Evolutionary conservation across 2,329 filamentous ascomycete genomes (phyloP), one percentile per base, ranked within the genome.

Genomic region (Nannizziopsis barbatae): DNA sequence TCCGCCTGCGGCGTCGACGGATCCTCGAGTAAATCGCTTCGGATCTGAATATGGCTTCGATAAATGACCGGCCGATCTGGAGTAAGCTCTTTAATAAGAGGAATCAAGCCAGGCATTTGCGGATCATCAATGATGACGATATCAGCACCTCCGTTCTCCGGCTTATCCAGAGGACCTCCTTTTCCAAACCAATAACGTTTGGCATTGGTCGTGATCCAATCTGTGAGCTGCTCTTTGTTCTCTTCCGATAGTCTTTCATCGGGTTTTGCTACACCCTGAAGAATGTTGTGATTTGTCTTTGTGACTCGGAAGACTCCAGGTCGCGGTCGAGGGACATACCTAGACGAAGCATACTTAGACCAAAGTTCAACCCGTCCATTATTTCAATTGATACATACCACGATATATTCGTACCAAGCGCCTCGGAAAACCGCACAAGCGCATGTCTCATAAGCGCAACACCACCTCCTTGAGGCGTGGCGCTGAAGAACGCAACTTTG

Each of bases 211-310:
- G 72, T 68, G 49, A 85, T 81, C 86, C 86, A 92, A 41, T 80
- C 75, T 8, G 75, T 75, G 45, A 90, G 77, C n/a, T 71, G 66
- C 1, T 69, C 62, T 57, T 81, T 79, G 50, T 85, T 77, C 1
- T 83, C 75, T 1, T 70, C 56, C 0, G 74, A 77, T 30, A 90
- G 72, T n/a, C 78, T 75, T 56, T 85, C 75, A 2, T 77, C 75
- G 0, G 79, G 76, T 20, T 74, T 71, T 36, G 80, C 79, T 37
- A 89, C 85, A 7, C 85, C 86, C 66, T 92, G 86, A 2, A 92
- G 77, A 54, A 90, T 89, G 65, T 92, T 92, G 75, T 92, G 86
- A 57, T 88, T 84, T 55, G 83, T 88, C 68, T 92, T 92, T 56
- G 86, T 92, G 64, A 86, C 83, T 44, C 84, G 75, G 65, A 92